Conservation (phyloP, 1,284 basidiomycete genomes). For the Ceratobasidium sp. region DNA sequence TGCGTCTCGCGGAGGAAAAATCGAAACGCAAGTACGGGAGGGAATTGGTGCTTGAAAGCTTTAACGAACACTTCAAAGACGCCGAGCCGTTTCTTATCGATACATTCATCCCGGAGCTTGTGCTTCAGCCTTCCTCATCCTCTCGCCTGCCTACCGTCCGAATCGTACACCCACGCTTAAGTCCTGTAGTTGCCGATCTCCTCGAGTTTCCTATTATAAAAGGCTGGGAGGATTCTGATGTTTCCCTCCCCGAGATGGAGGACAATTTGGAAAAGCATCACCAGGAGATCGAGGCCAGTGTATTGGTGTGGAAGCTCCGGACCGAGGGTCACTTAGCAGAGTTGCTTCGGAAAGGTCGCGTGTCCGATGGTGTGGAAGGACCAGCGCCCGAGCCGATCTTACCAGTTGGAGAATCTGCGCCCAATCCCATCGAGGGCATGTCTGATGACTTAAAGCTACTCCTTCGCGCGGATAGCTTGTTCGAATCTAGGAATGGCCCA, state of each 20-base stretch:
- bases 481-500: no score
- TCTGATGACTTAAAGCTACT: slow-evolving; percentile 3
- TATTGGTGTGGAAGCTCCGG: background rate
- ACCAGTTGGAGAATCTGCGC: background rate
- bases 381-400: background rate
- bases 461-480: slow-evolving; percentile 30
- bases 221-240: no score
- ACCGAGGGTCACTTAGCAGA: slow-evolving; percentile 5
- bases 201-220: no score
- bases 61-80: no score
- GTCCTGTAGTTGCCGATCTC: no score
- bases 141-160: no score
- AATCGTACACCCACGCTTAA: no score
- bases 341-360: background rate
- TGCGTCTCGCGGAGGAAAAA: slow-evolving; percentile 28
- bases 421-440: background rate
- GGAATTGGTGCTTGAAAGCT: background rate
- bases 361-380: background rate
- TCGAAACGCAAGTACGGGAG: background rate
- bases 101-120: no score
- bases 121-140: no score
- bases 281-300: background rate
- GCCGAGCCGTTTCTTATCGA: no score
- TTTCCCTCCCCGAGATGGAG: background rate
- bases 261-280: background rate